Evolutionary conservation across 225 moss, liverwort and hornwort genomes (phyloP).

Genomic region (Rhytidiadelphus loreus): DNA sequence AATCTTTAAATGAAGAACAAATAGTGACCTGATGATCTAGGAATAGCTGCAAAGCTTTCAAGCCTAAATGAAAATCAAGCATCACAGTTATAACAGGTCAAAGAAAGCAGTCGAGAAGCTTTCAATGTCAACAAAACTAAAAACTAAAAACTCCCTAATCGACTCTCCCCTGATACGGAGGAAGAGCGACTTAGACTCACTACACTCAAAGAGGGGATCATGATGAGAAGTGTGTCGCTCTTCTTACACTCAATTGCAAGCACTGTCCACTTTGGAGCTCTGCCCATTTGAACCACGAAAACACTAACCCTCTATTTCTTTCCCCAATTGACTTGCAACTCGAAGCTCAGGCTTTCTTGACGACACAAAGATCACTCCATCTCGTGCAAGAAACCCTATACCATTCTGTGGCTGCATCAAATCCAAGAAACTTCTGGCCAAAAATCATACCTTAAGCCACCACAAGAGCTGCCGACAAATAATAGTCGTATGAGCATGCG

Average conservation of each 20-base stretch:
- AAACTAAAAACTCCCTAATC: no score
- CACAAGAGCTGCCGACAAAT: not conserved
- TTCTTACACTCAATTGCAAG: not conserved
- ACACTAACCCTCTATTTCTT: not conserved
- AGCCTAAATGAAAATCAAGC: not conserved
- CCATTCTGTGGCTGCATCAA: not conserved
- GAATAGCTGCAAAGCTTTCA: not conserved
- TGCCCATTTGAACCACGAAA: not conserved
- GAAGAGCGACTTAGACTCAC: not conserved
- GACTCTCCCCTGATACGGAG: not conserved
- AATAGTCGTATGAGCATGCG: not conserved
- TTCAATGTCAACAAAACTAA: not conserved
- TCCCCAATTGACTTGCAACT: not conserved
- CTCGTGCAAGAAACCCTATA: not conserved
- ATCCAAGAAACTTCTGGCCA: fast-evolving
- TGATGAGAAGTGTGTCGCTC: not conserved
- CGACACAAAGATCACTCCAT: not conserved
- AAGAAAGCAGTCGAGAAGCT: not conserved
- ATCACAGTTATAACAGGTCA: not conserved
- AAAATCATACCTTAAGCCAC: not conserved
- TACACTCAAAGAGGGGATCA: not conserved
- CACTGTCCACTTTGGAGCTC: not conserved
- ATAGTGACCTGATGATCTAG: not conserved
- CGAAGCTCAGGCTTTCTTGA: not conserved
- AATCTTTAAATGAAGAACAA: not conserved